Conservation (phyloP, 371 early-diverging fungal genomes). For the Saksenaea oblongispora region DNA sequence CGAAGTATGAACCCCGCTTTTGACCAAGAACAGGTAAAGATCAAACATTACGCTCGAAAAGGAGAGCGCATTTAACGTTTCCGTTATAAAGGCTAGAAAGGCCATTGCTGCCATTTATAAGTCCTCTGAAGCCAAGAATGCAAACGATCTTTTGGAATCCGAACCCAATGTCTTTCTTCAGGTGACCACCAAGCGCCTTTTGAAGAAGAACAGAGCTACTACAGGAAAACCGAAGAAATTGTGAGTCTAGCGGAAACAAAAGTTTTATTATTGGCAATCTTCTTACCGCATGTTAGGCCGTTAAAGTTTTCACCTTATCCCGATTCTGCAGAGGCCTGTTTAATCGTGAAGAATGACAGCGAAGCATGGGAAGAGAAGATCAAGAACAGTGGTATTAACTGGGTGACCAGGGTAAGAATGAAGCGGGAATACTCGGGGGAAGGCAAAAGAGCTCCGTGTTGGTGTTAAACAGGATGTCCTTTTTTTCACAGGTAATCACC, state of each 20-base stretch:
- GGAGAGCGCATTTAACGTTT: background rate
- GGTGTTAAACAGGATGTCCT: background rate
- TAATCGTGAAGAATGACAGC: conserved; percentile 81
- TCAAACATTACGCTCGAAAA: background rate
- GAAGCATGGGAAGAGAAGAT: conserved; percentile 64
- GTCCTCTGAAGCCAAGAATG: conserved; percentile 1
- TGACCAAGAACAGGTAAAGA: conserved; percentile 15
- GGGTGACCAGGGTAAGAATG: conserved; percentile 53
- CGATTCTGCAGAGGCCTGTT: conserved; percentile 49
- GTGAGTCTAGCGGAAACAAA: background rate
- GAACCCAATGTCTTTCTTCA: conserved; percentile 10
- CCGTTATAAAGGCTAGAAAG: background rate
- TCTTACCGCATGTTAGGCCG: background rate
- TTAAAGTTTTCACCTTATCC: conserved; percentile 11
- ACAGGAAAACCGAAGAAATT: conserved; percentile 10
- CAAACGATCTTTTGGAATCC: conserved; percentile 11
- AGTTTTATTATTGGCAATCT: background rate
- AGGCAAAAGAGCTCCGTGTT: too few relatives aligned
- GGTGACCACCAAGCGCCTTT: conserved; percentile 9
- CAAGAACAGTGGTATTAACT: conserved; percentile 42
- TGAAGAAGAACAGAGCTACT: conserved; percentile 1
- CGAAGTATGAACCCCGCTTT: conserved; percentile 8
- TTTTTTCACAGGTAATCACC: conserved; percentile 47
- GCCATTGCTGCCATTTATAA: conserved; percentile 11
- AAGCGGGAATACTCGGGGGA: background rate